Evolutionary conservation across 2,329 filamentous ascomycete species (phyloP), one percentile per base, ranked within the genome.

Genomic region (Sporothrix phasma): DNA sequence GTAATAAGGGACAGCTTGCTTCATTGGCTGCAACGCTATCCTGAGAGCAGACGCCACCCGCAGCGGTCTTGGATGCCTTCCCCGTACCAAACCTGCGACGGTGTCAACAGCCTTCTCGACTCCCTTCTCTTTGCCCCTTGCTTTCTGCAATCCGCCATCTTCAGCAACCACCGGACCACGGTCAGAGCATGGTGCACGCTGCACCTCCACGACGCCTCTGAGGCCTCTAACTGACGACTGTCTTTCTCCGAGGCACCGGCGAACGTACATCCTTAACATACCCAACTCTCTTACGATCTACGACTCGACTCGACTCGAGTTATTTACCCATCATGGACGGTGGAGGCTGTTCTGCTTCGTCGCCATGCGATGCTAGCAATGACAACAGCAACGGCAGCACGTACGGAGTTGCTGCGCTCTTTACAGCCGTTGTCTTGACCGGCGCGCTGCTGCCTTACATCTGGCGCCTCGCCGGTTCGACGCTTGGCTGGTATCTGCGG

Each of bases 401-500:
- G 24, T 41, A 49, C 13, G 51, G 31, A 1, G 54, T 24, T 7
- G 61, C 61, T 1, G 62, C 54, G 3, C 15, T 64, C 7, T n/a
- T 63, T 2, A 67, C 64, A 3, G 61, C 63, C 0, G 22, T 58
- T 1, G 46, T 77, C 56, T 60, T 74, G 47, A 64, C 72, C 19
- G 70, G 73, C 3, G 45, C 75, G 46, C 64, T 77, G 7, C 68
- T 77, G 41, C 75, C 75, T 19, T 61, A 73, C 19, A 64, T 83
- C 34, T 74, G 75, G 67, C 72, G 72, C 6, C 69, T 71, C 3
- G 45, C 77, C 1, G 81, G 82, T 19, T 70, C 72, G 6, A 68
- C 74, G 3, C 69, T 86, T 24, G 88, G 87, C 67, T 88, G 80
- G 77, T 81, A 83, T 68, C 75, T 90, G 64, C 79, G 78, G 62